These are phyloP conservation scores for Hypoxylon subgilvum DNA, from an alignment of 495 filamentous ascomycete species.

Conservation along the genomic window DNA sequence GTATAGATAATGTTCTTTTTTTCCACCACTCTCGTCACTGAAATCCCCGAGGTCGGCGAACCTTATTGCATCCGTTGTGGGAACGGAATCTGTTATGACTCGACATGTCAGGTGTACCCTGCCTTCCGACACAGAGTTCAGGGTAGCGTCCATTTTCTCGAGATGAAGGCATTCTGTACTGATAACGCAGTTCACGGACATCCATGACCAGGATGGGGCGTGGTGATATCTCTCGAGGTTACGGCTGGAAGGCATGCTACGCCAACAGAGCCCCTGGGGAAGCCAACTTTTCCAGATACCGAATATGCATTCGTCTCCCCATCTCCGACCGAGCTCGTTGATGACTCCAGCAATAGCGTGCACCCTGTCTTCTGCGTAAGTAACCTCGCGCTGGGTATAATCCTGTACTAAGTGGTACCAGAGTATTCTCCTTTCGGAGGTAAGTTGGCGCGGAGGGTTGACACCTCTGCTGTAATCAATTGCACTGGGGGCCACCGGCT, in stretches of 20 bases:
- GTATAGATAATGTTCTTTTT: neutral
- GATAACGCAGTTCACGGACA: neutral
- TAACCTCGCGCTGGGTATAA: neutral
- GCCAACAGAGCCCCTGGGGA: neutral
- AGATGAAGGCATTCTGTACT: neutral
- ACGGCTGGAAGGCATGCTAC: neutral
- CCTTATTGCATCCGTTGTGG: neutral
- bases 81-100: neutral
- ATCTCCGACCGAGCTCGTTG: neutral
- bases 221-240: neutral
- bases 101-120: neutral
- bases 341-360: neutral
- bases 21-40: neutral
- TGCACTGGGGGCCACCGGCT: neutral
- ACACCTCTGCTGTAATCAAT: constrained; percentile 1
- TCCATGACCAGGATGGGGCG: constrained; percentile 12
- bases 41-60: neutral
- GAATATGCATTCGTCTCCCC: neutral
- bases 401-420: neutral
- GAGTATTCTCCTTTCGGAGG: neutral
- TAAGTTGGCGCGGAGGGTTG: neutral
- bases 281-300: constrained; percentile 6
- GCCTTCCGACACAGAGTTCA: neutral
- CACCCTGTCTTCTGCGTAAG: neutral
- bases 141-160: neutral